Evolutionary conservation across 2,329 filamentous ascomycete species (phyloP).

Genomic region (Triangularia verruculosa): DNA sequence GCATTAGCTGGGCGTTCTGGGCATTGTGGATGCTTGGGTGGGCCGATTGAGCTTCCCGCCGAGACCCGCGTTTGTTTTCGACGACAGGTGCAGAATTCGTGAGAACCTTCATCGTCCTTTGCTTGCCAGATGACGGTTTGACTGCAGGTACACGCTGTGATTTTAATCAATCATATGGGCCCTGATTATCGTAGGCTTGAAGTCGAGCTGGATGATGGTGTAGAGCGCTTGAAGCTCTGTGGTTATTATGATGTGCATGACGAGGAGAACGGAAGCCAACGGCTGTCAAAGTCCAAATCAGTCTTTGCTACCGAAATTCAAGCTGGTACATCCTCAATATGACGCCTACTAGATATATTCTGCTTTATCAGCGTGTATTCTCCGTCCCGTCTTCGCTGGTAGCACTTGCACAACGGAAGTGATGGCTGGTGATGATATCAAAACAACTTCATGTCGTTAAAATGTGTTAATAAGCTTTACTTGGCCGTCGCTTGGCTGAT

Average conservation of each 20-base stretch:
- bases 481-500: conserved; percentile 1
- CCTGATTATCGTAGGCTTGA: not conserved
- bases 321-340: not conserved
- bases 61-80: not conserved
- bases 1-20: not conserved
- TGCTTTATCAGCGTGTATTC: not conserved
- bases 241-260: not conserved
- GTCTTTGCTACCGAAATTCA: not conserved
- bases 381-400: too few relatives aligned
- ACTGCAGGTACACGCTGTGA: not conserved
- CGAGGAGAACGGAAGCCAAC: not conserved
- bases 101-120: not conserved
- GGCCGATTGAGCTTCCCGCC: not conserved
- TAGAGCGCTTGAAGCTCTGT: not conserved
- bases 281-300: not conserved
- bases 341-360: not conserved
- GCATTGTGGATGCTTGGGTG: not conserved
- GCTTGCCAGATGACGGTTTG: not conserved
- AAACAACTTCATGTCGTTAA: not conserved
- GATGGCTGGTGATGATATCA: too few relatives aligned
- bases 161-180: not conserved
- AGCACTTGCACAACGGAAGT: too few relatives aligned
- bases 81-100: not conserved
- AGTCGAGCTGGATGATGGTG: not conserved
- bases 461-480: conserved; percentile 11